Evolutionary conservation across 2,329 filamentous ascomycete genomes (phyloP).

Genomic region (Keithomyces neogunnii): DNA sequence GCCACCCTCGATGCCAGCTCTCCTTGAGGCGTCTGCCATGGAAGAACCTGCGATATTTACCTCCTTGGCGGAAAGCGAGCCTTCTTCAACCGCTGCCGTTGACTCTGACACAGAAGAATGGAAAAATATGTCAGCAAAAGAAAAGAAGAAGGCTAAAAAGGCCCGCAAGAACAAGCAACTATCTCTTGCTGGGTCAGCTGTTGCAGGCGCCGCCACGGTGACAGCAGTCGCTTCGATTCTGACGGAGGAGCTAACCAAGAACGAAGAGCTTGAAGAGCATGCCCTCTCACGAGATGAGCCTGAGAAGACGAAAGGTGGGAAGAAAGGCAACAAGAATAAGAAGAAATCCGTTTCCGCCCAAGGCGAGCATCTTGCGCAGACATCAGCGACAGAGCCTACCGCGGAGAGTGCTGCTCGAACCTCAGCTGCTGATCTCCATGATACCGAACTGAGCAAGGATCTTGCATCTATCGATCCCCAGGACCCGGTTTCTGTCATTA

Average conservation of each 20-base stretch:
- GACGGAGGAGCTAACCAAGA: constrained; percentile 4
- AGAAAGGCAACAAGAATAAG: constrained; percentile 13
- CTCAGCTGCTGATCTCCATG: not conserved
- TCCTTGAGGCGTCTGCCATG: constrained; percentile 8
- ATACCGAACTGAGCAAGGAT: not conserved
- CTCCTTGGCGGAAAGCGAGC: not conserved
- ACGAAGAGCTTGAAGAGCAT: constrained; percentile 3
- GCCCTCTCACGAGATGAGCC: constrained; percentile 5
- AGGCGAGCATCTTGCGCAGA: not conserved
- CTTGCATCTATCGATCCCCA: not conserved
- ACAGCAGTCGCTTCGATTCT: constrained; percentile 2
- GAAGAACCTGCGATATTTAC: not conserved
- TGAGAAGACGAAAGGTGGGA: constrained; percentile 10
- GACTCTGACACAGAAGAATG: constrained; percentile 10
- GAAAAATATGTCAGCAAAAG: constrained; percentile 10
- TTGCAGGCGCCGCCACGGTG: not conserved
- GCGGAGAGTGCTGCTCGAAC: not conserved
- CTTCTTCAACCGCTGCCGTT: not conserved
- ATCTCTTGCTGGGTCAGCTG: constrained; percentile 3
- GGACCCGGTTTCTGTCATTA: not conserved
- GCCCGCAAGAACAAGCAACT: constrained; percentile 11
- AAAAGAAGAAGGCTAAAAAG: constrained; percentile 14
- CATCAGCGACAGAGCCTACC: not conserved
- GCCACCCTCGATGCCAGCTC: not conserved
- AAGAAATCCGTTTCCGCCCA: constrained; percentile 8